Base-by-base conservation (phyloP, 768 basidiomycete species). In the Leccinellum albellum region DNA sequence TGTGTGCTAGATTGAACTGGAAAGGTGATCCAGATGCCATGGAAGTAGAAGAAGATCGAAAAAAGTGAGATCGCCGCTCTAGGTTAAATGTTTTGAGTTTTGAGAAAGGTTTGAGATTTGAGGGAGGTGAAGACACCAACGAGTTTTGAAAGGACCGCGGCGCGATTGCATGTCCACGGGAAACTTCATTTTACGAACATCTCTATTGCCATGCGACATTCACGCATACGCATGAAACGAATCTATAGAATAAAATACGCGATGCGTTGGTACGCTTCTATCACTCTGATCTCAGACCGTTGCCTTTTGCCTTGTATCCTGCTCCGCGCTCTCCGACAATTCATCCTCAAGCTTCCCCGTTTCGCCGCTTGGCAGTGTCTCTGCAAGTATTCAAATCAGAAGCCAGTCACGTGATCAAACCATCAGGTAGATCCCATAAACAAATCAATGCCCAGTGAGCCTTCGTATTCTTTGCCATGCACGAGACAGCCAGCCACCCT, bases 381-480 rank as follows among this genome's bases (percentile, higher is more conserved):
- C 68, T 72, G 49, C 15, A 42, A 53, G 60, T 51, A 69, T 67
- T 70, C 55, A 64, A 71, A 69, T 62, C 58, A 68, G 73, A 72
- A 73, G 60, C 64, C 54, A 60, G 53, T 51, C 53, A 54, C 51
- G 58, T 47, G 53, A 59, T 46, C 53, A 23, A 55, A 64, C 46
- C 59, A 60, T 61, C 69, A 65, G 62, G 70, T 74, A 67, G 63
- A 70, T 73, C 81, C 76, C 78, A 78, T 77, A 73, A 60, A 79
- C 76, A 81, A 79, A 81, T 87, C 74, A 91, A 76, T 81, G 75
- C 64, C 86, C 82, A 76, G 82, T 85, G 73, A 88, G 82, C 73
- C 75, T 77, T 80, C 84, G 84, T 66, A 90, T 74, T 73, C 75
- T 80, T 74, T 83, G 77, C 85, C 83, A 85, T 62, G 78, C 75